These are phyloP conservation scores for Eleusine indica DNA, from an alignment of 176 grass and related monocot genomes.

Conservation along the genomic window DNA sequence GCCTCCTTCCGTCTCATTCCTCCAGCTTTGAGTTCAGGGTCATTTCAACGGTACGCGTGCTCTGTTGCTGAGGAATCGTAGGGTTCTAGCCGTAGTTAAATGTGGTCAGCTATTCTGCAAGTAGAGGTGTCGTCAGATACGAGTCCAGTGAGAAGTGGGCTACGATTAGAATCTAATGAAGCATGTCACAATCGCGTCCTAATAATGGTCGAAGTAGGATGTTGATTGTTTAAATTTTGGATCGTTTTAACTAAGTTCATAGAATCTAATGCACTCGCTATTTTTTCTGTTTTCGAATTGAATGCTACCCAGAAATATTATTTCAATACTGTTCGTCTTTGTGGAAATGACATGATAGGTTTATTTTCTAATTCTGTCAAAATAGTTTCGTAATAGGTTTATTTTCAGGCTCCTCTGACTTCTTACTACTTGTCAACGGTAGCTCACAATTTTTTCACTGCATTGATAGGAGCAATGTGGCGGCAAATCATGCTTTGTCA, in stretches of 20 bases:
- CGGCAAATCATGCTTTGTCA: conserved; percentile 62
- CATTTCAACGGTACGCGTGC: conserved; percentile 51
- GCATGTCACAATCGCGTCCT: not conserved
- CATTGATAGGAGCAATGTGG: conserved; percentile 56
- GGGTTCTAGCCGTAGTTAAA: not conserved
- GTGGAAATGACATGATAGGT: not conserved
- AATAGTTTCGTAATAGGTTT: not conserved
- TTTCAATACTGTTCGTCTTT: not conserved
- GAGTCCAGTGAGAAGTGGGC: not conserved
- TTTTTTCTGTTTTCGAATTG: not conserved
- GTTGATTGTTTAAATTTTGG: not conserved
- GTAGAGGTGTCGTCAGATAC: not conserved
- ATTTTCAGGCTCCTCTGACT: not conserved
- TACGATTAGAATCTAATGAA: not conserved
- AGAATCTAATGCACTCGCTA: not conserved
- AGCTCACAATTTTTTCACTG: conserved; percentile 14
- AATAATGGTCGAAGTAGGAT: not conserved
- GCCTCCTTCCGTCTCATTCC: conserved; percentile 63
- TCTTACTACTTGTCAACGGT: not conserved
- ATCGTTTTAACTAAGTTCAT: not conserved
- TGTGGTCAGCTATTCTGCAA: not conserved
- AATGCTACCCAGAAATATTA: not conserved
- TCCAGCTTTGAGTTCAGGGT: conserved; percentile 67
- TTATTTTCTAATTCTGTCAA: not conserved
- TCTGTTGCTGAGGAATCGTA: not conserved